Percentiles rank a stretch among this genome's conserved stretches.
Conservation (phyloP, 441 rosid genomes). For the Arabidopsis hybrid region DNA sequence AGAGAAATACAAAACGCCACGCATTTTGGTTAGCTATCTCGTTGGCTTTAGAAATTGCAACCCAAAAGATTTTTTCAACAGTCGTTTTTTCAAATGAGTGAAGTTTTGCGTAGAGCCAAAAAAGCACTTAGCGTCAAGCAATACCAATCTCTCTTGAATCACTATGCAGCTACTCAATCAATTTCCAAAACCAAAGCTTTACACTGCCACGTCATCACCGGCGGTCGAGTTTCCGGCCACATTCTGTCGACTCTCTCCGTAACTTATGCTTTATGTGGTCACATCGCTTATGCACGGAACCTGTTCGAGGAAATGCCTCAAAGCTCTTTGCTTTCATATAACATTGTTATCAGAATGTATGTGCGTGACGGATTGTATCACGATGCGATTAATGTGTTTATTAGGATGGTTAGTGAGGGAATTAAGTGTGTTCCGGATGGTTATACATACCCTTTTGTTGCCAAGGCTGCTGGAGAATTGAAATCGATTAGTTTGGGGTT, state of each 20-base stretch:
- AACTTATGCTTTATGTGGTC: constrained; percentile 43
- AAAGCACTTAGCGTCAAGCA: constrained; percentile 40
- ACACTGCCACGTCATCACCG: constrained; percentile 60
- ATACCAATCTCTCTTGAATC: constrained; percentile 55
- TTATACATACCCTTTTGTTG: constrained; percentile 64
- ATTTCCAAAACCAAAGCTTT: constrained; percentile 53
- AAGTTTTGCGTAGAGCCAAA: constrained; percentile 39
- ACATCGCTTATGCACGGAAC: constrained; percentile 48
- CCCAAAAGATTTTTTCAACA: background rate
- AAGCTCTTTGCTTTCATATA: constrained; percentile 55
- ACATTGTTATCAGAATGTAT: constrained; percentile 63
- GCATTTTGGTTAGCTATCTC: background rate
- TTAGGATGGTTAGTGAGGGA: constrained; percentile 53
- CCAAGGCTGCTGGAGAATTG: constrained; percentile 67
- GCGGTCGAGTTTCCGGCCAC: constrained; percentile 47
- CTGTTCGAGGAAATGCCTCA: constrained; percentile 71
- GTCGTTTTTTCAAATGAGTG: constrained; percentile 18
- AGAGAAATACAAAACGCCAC: too few relatives aligned
- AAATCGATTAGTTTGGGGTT: constrained; percentile 52
- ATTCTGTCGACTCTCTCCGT: constrained; percentile 47
- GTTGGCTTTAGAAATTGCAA: background rate
- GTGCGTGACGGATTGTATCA: constrained; percentile 44
- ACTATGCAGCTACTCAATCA: constrained; percentile 53
- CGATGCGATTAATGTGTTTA: constrained; percentile 56
- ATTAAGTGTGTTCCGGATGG: constrained; percentile 58